A percentile compares a stretch with the other conserved stretches of the same genome.
Evolutionary conservation across 257 asterid genomes (phyloP).

Genomic region (Salvia miltiorrhiza): DNA sequence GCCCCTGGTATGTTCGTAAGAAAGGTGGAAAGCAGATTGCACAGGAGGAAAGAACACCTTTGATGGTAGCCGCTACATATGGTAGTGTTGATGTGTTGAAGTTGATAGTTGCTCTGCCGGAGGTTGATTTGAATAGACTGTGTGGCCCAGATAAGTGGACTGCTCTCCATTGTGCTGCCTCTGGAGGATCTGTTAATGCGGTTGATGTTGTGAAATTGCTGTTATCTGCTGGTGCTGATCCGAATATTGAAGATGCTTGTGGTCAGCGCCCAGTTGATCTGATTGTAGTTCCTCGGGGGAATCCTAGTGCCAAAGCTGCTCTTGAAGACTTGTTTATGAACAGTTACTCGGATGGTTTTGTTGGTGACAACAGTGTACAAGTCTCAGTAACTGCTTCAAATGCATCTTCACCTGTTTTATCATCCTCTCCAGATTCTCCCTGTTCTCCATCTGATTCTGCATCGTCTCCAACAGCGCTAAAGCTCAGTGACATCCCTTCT

Average conservation of each 20-base stretch:
- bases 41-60: constrained; percentile 70
- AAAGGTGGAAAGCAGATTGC: constrained; percentile 64
- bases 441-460: constrained; percentile 50
- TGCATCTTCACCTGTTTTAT: constrained; percentile 61
- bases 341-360: constrained; percentile 57
- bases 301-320: constrained; percentile 42
- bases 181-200: constrained; percentile 63
- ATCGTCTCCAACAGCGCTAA: constrained; percentile 46
- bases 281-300: constrained; percentile 55
- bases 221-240: constrained; percentile 89
- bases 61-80: constrained; percentile 92
- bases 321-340: constrained; percentile 63
- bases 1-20: constrained; percentile 75
- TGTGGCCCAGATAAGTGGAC: constrained; percentile 79
- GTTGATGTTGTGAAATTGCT: constrained; percentile 57
- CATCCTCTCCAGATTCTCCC: constrained; percentile 77
- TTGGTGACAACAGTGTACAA: constrained; percentile 41
- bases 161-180: constrained; percentile 95
- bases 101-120: constrained; percentile 75
- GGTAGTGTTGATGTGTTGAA: constrained; percentile 80
- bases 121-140: constrained; percentile 70
- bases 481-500: constrained; percentile 37
- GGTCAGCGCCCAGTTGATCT: constrained; percentile 70
- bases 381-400: constrained; percentile 41
- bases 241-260: constrained; percentile 60